phyloP scores from a whole-genome alignment of 768 basidiomycete genomes.

The Suillus luteus region DNA sequence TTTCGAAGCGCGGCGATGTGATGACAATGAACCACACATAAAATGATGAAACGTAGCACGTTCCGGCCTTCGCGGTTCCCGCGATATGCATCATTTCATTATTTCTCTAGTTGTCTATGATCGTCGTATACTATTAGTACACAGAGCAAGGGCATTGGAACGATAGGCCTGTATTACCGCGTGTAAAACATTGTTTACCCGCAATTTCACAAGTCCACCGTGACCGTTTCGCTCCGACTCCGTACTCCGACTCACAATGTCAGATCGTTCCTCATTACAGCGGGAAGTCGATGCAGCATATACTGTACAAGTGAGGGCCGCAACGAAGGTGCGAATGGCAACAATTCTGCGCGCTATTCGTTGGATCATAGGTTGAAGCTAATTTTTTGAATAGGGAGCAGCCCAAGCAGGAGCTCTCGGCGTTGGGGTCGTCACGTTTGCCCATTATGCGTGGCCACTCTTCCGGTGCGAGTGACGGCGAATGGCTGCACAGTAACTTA shows the following conservation, averaged over 20 bases:
- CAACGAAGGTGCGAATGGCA: slow-evolving; percentile 47
- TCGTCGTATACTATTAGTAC: background rate
- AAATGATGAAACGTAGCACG: background rate
- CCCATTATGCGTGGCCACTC: slow-evolving; percentile 69
- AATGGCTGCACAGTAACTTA: slow-evolving; percentile 2
- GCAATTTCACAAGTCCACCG: background rate
- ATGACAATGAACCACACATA: background rate
- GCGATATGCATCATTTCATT: background rate
- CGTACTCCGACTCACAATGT: slow-evolving; percentile 21
- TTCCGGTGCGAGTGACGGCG: slow-evolving; percentile 54
- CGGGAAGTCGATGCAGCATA: slow-evolving; percentile 63
- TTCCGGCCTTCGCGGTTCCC: background rate
- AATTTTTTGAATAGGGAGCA: slow-evolving; percentile 48
- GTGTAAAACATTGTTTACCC: background rate
- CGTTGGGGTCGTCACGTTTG: slow-evolving; percentile 59
- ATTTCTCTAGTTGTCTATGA: background rate
- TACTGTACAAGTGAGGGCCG: slow-evolving; percentile 58
- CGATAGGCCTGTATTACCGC: background rate
- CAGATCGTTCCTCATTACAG: slow-evolving; percentile 43
- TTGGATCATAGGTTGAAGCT: slow-evolving; percentile 15
- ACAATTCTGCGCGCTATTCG: background rate
- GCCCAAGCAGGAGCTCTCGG: slow-evolving; percentile 54
- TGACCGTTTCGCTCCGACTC: background rate
- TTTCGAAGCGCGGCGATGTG: slow-evolving; percentile 36
- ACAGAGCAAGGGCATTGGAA: background rate